Percentiles rank a stretch among this genome's conserved stretches.
Evolutionary conservation across 1,284 basidiomycete species (phyloP).

Genomic region (Papiliotrema terrestris): DNA sequence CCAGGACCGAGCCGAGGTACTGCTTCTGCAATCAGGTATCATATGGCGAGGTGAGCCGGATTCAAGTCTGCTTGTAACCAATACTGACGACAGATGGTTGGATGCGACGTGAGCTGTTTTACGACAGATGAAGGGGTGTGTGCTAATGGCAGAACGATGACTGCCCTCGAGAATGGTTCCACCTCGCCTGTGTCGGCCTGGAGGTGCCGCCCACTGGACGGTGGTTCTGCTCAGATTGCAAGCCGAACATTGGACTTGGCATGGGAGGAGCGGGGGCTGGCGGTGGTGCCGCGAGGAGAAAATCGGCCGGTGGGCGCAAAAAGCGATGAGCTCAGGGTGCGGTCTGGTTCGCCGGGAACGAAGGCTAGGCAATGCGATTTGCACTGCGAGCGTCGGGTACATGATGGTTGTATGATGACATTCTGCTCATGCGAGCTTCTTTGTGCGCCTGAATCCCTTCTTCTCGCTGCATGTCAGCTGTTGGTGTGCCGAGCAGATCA

Average conservation of each 20-base stretch:
- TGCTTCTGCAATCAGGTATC: constrained; percentile 54
- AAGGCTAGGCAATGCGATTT: too few relatives aligned
- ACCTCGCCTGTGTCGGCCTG: constrained; percentile 42
- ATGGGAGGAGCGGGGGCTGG: constrained; percentile 8
- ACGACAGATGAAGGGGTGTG: background rate
- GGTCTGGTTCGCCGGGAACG: background rate
- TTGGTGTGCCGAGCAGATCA: too few relatives aligned
- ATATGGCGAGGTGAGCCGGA: constrained; percentile 45
- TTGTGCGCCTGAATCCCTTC: constrained; percentile 31
- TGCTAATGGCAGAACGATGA: constrained; percentile 50
- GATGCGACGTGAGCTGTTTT: constrained; percentile 40
- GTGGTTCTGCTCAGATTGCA: constrained; percentile 42
- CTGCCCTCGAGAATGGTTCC: constrained; percentile 53
- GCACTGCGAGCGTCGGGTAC: background rate
- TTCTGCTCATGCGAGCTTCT: constrained; percentile 28
- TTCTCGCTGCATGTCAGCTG: constrained; percentile 23
- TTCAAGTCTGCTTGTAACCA: background rate
- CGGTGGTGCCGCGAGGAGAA: background rate
- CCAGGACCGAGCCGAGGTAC: constrained; percentile 53
- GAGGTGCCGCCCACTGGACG: constrained; percentile 35
- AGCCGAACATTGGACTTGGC: constrained; percentile 16
- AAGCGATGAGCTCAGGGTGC: background rate
- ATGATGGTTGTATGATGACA: background rate
- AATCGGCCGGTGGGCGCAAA: background rate
- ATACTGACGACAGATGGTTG: constrained; percentile 37